Evolutionary conservation across 306 rosid genomes (phyloP).

Genomic region (Luffa aegyptiaca): DNA sequence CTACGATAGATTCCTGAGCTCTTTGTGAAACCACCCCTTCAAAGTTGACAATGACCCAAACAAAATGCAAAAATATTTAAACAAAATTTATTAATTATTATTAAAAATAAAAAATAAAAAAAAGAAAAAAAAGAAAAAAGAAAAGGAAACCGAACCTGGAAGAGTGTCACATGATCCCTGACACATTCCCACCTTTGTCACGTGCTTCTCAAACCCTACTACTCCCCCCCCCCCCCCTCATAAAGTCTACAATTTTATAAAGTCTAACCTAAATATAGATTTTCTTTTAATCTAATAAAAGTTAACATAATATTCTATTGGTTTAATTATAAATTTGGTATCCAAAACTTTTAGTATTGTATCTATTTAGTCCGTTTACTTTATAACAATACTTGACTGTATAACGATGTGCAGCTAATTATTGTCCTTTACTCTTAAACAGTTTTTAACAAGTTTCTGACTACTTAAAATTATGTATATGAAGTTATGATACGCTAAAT

Average conservation of each 20-base stretch:
- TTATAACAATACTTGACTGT: no score
- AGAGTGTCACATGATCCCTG: conserved; percentile 74
- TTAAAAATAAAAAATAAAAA: neutral
- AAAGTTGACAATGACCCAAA: conserved; percentile 20
- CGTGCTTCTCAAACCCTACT: conserved; percentile 53
- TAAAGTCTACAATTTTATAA: neutral
- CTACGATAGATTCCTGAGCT: conserved; percentile 19
- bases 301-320: neutral
- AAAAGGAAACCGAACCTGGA: conserved; percentile 16
- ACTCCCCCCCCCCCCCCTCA: neutral
- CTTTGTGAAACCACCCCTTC: neutral
- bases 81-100: neutral
- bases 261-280: neutral
- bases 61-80: neutral
- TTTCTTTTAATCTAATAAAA: neutral
- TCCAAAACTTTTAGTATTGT: neutral
- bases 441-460: no score
- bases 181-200: conserved; percentile 56
- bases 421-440: no score
- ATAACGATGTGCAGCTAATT: no score
- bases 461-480: no score
- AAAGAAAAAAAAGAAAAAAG: no score
- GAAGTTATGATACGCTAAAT: no score
- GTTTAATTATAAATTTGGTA: neutral
- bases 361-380: no score